A percentile compares a stretch with the other conserved stretches of the same genome.
These are phyloP conservation scores for Pontederia crassipes DNA, from an alignment of 176 grass and related monocot species.

Conservation along the genomic window DNA sequence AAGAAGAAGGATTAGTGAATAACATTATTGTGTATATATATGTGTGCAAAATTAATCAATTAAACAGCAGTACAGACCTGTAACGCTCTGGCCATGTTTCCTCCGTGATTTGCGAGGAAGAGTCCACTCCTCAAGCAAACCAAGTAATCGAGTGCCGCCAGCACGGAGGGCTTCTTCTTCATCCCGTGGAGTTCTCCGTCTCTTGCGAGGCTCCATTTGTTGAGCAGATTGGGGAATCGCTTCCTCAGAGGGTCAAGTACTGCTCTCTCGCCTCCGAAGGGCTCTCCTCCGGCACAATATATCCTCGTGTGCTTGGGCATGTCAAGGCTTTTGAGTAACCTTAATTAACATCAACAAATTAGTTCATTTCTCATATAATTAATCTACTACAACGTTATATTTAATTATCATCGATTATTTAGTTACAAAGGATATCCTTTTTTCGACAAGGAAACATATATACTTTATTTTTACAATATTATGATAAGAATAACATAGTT, in stretches of 20 bases:
- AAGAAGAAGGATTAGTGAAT: not conserved
- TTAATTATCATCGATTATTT: too few species aligned
- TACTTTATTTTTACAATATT: too few species aligned
- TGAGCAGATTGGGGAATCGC: conserved; percentile 24
- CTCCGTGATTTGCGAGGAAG: conserved; percentile 39
- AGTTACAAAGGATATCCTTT: too few species aligned
- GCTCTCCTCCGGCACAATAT: conserved; percentile 39
- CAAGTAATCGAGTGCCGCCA: conserved; percentile 35
- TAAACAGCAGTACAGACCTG: conserved; percentile 9
- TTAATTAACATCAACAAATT: not conserved
- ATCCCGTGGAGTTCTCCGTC: conserved; percentile 15
- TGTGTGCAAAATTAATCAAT: not conserved
- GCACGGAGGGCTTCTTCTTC: conserved; percentile 18
- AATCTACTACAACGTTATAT: too few species aligned
- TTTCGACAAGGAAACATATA: too few species aligned
- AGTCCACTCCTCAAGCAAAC: conserved; percentile 29
- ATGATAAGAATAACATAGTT: too few species aligned
- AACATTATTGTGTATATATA: not conserved
- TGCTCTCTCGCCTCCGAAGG: conserved; percentile 21
- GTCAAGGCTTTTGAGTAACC: conserved; percentile 30
- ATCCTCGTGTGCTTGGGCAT: conserved; percentile 20
- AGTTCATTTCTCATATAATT: too few species aligned
- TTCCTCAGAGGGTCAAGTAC: conserved; percentile 13
- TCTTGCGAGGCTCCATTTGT: conserved; percentile 26
- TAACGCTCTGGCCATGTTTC: conserved; percentile 35